These are phyloP conservation scores for Macaranga tanarius DNA, from an alignment of 441 rosid species.

Conservation along the genomic window DNA sequence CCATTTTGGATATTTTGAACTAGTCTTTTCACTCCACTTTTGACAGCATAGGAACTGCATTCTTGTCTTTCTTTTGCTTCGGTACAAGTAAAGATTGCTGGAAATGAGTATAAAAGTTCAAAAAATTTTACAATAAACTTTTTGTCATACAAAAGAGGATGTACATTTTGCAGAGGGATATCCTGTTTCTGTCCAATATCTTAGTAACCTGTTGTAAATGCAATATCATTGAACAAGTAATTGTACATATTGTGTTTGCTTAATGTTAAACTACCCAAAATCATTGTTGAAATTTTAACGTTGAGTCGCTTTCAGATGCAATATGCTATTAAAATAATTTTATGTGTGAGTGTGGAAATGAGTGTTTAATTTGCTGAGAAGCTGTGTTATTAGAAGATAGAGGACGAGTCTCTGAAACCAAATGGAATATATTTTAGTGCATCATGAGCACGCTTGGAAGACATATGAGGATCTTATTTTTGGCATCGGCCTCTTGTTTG, in stretches of 20 bases:
- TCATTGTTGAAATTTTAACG: neutral
- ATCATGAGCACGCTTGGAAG: too few species aligned
- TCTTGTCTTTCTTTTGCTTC: neutral
- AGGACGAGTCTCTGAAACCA: neutral
- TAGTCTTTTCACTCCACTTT: neutral
- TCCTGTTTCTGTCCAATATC: neutral
- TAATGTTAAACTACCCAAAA: neutral
- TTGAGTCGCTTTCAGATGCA: neutral
- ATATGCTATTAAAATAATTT: neutral
- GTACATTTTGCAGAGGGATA: neutral
- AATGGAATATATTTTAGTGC: too few species aligned
- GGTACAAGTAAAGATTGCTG: constrained; percentile 7
- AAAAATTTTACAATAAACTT: neutral
- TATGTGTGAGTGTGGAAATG: neutral
- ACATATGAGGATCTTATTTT: too few species aligned
- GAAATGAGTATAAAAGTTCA: neutral
- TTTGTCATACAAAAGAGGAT: neutral
- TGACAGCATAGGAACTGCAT: constrained; percentile 8
- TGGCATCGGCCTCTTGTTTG: too few species aligned
- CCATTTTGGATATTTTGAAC: neutral
- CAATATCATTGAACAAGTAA: neutral
- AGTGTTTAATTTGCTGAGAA: neutral
- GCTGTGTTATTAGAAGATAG: neutral
- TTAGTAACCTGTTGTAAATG: neutral
- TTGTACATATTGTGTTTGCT: neutral